A percentile compares a stretch with the other conserved stretches of the same genome.
phyloP scores from a whole-genome alignment of 176 grass and related monocot species.

The Typha latifolia region DNA sequence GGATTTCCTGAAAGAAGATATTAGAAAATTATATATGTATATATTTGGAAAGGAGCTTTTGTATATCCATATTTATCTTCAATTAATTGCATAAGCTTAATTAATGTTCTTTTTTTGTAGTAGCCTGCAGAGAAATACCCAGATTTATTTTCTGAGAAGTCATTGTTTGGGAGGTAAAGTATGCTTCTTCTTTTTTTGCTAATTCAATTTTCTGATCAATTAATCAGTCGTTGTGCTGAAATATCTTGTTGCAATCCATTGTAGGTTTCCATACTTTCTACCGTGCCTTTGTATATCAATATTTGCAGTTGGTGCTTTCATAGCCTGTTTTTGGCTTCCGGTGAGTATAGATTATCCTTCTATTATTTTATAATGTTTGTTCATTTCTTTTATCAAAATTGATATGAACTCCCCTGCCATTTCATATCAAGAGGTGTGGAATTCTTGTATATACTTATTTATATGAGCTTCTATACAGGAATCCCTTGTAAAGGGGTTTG shows the following conservation, averaged over 20 bases:
- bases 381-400: too few species aligned
- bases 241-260: conserved; percentile 20
- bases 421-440: too few species aligned
- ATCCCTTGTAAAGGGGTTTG: too few species aligned
- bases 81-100: background rate
- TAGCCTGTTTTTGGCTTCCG: conserved; percentile 55
- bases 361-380: background rate
- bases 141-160: conserved; percentile 37
- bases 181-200: conserved; percentile 6
- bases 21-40: too few species aligned
- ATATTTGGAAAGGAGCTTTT: background rate
- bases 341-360: conserved; percentile 23
- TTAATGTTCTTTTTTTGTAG: conserved; percentile 1
- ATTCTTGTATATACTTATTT: too few species aligned
- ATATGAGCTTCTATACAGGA: too few species aligned
- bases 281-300: conserved; percentile 53
- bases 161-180: conserved; percentile 54
- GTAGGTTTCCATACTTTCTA: conserved; percentile 65
- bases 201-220: conserved; percentile 5
- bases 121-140: conserved; percentile 69
- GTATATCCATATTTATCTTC: background rate
- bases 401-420: too few species aligned
- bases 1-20: too few species aligned
- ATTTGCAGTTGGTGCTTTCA: conserved; percentile 24
- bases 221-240: conserved; percentile 9